Evolutionary conservation across 176 grass and related monocot genomes (phyloP).

Genomic region (Otatea glauca): DNA sequence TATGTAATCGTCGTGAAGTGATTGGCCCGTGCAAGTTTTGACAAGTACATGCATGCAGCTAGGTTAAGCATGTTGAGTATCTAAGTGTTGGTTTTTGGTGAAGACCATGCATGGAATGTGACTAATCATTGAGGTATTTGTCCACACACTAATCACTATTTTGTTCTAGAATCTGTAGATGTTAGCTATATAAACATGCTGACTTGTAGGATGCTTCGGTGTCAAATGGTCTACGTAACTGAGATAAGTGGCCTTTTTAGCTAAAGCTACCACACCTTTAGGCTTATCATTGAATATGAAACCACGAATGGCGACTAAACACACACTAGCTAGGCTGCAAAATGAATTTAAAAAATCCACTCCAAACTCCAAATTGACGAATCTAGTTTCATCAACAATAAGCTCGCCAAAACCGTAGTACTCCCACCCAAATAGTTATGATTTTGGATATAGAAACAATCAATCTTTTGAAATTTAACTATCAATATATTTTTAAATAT

Average conservation of each 20-base stretch:
- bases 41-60: neutral
- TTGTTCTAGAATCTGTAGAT: neutral
- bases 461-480: too few species aligned
- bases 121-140: slow-evolving; percentile 15
- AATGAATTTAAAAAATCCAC: neutral
- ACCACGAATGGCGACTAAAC: neutral
- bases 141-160: slow-evolving; percentile 3
- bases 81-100: neutral
- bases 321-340: neutral
- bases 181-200: neutral
- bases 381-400: neutral
- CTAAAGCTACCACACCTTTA: neutral
- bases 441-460: too few species aligned
- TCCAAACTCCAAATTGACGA: neutral
- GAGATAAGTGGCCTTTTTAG: neutral
- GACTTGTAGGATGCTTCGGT: neutral
- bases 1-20: slow-evolving; percentile 8
- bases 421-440: too few species aligned
- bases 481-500: too few species aligned
- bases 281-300: neutral
- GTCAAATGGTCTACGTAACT: neutral
- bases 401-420: neutral
- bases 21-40: slow-evolving; percentile 25
- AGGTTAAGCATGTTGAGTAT: neutral
- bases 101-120: slow-evolving; percentile 19